These are phyloP conservation scores for Chenopodium berlandieri DNA, from an alignment of 148 eudicot genomes.

Conservation along the genomic window DNA sequence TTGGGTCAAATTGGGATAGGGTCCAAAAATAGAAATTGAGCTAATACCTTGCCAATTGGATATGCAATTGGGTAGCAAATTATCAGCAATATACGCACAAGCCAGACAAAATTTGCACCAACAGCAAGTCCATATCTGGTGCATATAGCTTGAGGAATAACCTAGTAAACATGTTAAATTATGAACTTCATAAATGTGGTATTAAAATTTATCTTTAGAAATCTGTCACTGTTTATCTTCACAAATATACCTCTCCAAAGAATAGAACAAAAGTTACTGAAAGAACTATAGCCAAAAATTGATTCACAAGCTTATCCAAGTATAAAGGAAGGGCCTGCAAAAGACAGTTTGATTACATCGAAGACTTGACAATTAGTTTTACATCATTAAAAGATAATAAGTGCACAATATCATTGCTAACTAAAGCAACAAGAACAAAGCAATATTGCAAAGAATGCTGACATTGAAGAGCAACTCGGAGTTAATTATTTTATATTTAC, in stretches of 20 bases:
- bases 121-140: conserved; percentile 94
- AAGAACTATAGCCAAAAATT: conserved; percentile 70
- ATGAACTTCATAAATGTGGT: neutral
- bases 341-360: neutral
- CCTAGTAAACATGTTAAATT: conserved; percentile 32
- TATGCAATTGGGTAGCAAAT: conserved; percentile 85
- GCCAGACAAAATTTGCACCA: conserved; percentile 85
- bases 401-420: neutral
- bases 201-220: neutral
- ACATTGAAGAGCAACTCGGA: neutral
- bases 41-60: conserved; percentile 81
- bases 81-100: conserved; percentile 78
- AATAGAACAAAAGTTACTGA: conserved; percentile 90
- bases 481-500: neutral
- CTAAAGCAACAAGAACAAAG: neutral
- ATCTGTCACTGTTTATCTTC: neutral
- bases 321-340: conserved; percentile 89
- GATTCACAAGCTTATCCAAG: conserved; percentile 77
- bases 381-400: neutral
- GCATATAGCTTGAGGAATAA: conserved; percentile 96
- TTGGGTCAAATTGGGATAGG: neutral
- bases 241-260: conserved; percentile 77
- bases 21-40: neutral
- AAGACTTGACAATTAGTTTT: neutral
- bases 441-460: neutral